A percentile compares a stretch with the other conserved stretches of the same genome.
phyloP scores from a whole-genome alignment of 2,329 filamentous ascomycete genomes.

The Curvularia spicifera region DNA sequence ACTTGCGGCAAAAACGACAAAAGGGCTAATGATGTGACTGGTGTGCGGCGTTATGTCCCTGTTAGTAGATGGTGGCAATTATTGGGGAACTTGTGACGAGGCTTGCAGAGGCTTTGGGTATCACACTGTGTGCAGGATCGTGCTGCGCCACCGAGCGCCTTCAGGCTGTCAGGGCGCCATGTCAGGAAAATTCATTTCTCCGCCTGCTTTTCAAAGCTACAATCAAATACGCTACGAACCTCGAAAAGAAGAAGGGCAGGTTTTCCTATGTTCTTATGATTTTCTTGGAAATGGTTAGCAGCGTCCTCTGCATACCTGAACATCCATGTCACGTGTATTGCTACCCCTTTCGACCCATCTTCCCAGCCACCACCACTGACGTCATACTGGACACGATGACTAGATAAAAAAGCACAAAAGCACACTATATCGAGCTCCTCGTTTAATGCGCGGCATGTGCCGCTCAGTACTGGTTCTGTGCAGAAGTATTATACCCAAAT shows the following conservation, averaged over 20 bases:
- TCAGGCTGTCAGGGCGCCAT: not conserved
- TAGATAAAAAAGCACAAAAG: not conserved
- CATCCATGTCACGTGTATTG: not conserved
- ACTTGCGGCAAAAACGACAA: not conserved
- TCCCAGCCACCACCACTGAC: not conserved
- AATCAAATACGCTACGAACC: not conserved
- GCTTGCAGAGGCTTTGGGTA: constrained; percentile 8
- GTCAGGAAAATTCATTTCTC: not conserved
- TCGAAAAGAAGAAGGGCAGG: not conserved
- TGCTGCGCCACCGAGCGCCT: constrained; percentile 2
- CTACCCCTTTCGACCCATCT: not conserved
- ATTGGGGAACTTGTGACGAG: constrained; percentile 9
- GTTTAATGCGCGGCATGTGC: not conserved
- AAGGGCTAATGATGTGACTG: not conserved
- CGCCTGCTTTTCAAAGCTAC: not conserved
- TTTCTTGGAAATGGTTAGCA: not conserved
- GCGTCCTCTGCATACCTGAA: not conserved
- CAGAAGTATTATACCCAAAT: not conserved
- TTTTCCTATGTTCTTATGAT: too few species aligned
- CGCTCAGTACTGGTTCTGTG: not conserved
- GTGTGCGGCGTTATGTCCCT: not conserved
- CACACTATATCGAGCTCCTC: too few species aligned
- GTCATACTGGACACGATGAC: not conserved
- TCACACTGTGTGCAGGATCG: constrained; percentile 7
- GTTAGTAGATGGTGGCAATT: not conserved